A percentile compares a stretch with the other conserved stretches of the same genome.
Evolutionary conservation across 176 grass and related monocot species (phyloP).

Genomic region (Aegilops sharonensis): DNA sequence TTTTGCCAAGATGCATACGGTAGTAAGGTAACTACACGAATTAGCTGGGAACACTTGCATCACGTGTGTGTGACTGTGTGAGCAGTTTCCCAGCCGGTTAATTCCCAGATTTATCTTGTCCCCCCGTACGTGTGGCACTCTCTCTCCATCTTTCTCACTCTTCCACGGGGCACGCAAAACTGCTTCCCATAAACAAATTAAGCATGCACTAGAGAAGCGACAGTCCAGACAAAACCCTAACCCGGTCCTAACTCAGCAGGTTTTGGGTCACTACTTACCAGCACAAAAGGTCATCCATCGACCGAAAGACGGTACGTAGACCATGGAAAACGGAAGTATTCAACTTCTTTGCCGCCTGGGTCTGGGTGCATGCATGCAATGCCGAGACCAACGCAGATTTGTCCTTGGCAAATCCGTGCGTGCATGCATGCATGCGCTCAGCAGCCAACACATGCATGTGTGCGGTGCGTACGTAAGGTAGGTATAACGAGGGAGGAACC

Average conservation of each 20-base stretch:
- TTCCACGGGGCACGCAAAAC: constrained; percentile 28
- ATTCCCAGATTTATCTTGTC: not conserved
- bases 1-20: too few relatives aligned
- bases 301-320: not conserved
- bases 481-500: not conserved
- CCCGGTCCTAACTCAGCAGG: not conserved
- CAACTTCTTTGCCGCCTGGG: not conserved
- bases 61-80: constrained; percentile 50
- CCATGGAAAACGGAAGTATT: not conserved
- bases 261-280: not conserved
- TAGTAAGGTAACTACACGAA: not conserved
- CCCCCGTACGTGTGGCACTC: not conserved
- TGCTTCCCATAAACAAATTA: constrained; percentile 24
- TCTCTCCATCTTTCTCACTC: not conserved
- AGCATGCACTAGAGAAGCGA: not conserved
- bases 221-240: constrained; percentile 51
- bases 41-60: constrained; percentile 2
- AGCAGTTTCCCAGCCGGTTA: constrained; percentile 17
- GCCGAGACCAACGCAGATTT: not conserved
- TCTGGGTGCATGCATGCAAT: not conserved
- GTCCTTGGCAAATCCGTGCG: not conserved
- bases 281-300: not conserved
- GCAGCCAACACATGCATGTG: not conserved
- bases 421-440: not conserved
- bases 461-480: not conserved